Evolutionary conservation across 805 yeast species (phyloP).

Genomic region (Starmera dryadoides): DNA sequence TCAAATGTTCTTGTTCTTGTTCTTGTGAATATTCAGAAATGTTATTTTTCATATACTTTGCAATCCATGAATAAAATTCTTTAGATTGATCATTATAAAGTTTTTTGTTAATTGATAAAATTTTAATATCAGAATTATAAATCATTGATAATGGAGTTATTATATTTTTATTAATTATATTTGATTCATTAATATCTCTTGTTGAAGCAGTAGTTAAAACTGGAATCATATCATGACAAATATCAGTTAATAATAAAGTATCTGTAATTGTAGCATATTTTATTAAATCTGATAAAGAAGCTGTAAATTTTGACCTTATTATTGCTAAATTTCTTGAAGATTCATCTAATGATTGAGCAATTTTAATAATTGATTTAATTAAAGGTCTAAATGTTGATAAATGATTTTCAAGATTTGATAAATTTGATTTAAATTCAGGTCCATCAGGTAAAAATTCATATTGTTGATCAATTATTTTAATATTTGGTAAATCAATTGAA

Average conservation of each 20-base stretch:
- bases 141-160: conserved; percentile 9
- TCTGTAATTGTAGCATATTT: conserved; percentile 4
- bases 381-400: conserved; percentile 3
- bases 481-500: background rate
- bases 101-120: conserved; percentile 6
- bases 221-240: conserved; percentile 10
- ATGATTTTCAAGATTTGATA: conserved; percentile 6
- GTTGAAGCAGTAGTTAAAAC: conserved; percentile 13
- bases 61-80: conserved; percentile 4
- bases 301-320: conserved; percentile 10
- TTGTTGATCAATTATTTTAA: conserved; percentile 4
- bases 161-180: conserved; percentile 8
- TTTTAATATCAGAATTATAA: conserved; percentile 15
- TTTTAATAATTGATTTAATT: conserved; percentile 11
- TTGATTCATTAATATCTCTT: conserved; percentile 13
- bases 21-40: conserved; percentile 16
- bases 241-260: conserved; percentile 6
- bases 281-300: conserved; percentile 10
- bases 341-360: conserved; percentile 13
- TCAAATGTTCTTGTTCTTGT: conserved; percentile 27
- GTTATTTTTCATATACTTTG: background rate
- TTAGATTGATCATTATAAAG: conserved; percentile 7
- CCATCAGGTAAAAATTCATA: conserved; percentile 6
- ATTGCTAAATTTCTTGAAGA: conserved; percentile 12
- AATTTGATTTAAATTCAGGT: conserved; percentile 4